Percentiles rank a stretch among this genome's conserved stretches.
Conservation (phyloP, 192 early-diverging fungal species). For the Dissophora ornata region DNA sequence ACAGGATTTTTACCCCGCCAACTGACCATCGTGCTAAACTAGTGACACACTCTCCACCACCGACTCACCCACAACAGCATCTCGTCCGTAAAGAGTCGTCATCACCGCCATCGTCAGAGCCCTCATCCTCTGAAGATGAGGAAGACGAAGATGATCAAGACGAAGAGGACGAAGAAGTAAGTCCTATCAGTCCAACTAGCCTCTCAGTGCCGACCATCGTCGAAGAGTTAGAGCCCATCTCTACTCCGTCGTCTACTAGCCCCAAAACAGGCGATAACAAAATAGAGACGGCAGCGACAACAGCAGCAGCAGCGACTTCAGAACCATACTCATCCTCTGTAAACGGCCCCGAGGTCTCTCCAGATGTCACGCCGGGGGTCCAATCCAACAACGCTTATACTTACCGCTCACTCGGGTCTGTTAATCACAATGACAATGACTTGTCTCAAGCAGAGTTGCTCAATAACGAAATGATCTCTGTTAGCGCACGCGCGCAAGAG, state of each 20-base stretch:
- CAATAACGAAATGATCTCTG: conserved; percentile 8
- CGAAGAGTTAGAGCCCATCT: background rate
- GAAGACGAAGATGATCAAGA: background rate
- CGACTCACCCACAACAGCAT: conserved; percentile 18
- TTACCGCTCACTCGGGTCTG: background rate
- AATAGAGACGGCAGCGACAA: background rate
- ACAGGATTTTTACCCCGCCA: background rate
- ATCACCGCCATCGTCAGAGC: background rate
- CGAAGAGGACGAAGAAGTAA: background rate
- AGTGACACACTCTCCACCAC: conserved; percentile 23
- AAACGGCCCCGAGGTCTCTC: too few species aligned
- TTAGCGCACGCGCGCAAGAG: conserved; percentile 17
- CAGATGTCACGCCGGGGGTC: conserved; percentile 14
- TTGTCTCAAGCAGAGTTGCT: conserved; percentile 25
- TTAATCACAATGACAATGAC: background rate
- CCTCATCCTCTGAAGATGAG: background rate
- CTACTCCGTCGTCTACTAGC: too few species aligned
- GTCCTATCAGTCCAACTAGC: too few species aligned
- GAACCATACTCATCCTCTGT: too few species aligned
- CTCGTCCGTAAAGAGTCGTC: background rate
- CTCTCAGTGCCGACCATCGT: too few species aligned
- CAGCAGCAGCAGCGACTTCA: too few species aligned
- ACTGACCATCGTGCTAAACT: conserved; percentile 29
- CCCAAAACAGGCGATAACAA: too few species aligned
- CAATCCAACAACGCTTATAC: conserved; percentile 46